Conservation (phyloP, 2,329 filamentous ascomycete species). For the Emmonsiellopsis sp. region DNA sequence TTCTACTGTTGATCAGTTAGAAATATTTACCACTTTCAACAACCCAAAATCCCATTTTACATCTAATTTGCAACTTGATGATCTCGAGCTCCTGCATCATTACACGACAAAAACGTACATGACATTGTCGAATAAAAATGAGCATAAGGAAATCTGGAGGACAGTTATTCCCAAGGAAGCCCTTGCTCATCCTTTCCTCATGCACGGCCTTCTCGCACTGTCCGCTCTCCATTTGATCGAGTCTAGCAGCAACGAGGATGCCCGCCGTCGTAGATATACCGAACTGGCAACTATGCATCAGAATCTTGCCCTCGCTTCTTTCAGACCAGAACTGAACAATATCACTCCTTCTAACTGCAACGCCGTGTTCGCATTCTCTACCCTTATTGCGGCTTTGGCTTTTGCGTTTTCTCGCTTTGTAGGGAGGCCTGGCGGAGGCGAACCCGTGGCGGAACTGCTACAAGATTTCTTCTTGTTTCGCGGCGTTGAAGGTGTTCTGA, state of each 20-base stretch:
- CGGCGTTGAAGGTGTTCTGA: slow-evolving; percentile 19
- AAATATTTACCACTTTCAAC: slow-evolving; percentile 12
- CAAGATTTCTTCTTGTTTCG: slow-evolving; percentile 19
- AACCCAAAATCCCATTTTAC: slow-evolving; percentile 9
- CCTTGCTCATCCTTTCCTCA: slow-evolving; percentile 16
- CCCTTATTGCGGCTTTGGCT: slow-evolving; percentile 21
- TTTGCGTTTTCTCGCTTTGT: slow-evolving; percentile 18
- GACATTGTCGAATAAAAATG: slow-evolving; percentile 14
- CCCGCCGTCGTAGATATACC: slow-evolving; percentile 16
- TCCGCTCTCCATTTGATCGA: slow-evolving; percentile 18
- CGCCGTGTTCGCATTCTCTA: slow-evolving; percentile 23
- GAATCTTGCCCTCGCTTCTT: slow-evolving; percentile 17
- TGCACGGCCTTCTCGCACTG: slow-evolving; percentile 19
- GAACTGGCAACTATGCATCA: slow-evolving; percentile 21
- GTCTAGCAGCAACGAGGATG: slow-evolving; percentile 16
- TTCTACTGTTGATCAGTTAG: slow-evolving; percentile 10
- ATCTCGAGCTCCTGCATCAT: slow-evolving; percentile 36
- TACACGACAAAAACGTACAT: slow-evolving; percentile 27
- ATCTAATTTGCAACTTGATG: slow-evolving; percentile 21
- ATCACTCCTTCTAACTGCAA: slow-evolving; percentile 22
- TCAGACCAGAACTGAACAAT: slow-evolving; percentile 16
- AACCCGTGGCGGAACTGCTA: slow-evolving; percentile 17
- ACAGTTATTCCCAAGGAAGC: slow-evolving; percentile 16
- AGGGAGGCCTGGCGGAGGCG: slow-evolving; percentile 10
- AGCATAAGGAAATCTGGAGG: slow-evolving; percentile 16